Evolutionary conservation across 2,329 filamentous ascomycete genomes (phyloP).

Genomic region (Ophiostoma ulmi): DNA sequence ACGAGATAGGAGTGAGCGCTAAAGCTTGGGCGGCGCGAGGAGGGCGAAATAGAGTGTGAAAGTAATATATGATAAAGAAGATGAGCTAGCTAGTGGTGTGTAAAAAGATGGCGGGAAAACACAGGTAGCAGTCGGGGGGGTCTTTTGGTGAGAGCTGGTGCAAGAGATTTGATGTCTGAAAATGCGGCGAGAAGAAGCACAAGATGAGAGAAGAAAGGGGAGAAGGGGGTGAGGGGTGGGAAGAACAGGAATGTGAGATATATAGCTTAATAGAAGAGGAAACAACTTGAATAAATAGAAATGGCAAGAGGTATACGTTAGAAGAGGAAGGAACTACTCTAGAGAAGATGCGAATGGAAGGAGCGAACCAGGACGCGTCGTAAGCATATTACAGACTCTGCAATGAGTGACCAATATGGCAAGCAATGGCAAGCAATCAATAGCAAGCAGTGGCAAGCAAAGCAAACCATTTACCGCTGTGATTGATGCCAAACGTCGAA

Average conservation of each 20-base stretch:
- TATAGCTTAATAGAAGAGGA: background rate
- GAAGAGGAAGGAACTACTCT: background rate
- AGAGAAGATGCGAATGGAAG: background rate
- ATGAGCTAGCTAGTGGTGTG: constrained; percentile 12
- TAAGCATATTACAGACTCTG: background rate
- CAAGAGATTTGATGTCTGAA: background rate
- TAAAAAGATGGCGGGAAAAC: constrained; percentile 10
- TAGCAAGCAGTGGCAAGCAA: background rate
- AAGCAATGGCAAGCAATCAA: background rate
- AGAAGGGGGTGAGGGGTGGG: background rate
- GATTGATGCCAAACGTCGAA: constrained; percentile 5
- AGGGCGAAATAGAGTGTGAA: background rate
- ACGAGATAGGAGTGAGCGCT: constrained; percentile 6
- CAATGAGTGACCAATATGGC: background rate
- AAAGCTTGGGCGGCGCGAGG: background rate
- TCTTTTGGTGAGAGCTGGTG: background rate
- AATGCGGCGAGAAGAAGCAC: background rate
- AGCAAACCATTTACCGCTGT: background rate
- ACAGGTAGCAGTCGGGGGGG: background rate
- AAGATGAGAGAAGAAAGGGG: background rate
- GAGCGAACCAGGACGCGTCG: constrained; percentile 1
- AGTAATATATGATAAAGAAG: background rate
- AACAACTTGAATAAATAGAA: background rate
- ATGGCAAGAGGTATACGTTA: background rate
- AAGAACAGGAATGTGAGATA: background rate